Evolutionary conservation across 371 early-diverging fungal species (phyloP).

Genomic region (Rhizomucor pusillus): DNA sequence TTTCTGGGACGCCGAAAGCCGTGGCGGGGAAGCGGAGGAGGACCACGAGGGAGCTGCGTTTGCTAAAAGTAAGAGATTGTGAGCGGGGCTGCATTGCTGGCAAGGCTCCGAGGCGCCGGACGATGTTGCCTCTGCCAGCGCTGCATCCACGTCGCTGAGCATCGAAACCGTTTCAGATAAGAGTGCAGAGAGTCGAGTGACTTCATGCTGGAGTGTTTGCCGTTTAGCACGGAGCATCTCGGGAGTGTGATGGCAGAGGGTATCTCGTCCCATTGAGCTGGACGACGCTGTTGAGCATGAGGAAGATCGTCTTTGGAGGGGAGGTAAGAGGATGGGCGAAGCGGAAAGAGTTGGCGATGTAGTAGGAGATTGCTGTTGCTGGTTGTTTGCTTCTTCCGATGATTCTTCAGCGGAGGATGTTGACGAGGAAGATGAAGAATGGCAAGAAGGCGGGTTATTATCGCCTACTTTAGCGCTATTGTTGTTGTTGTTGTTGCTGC

Average conservation of each 20-base stretch:
- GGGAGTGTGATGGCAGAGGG: constrained; percentile 23
- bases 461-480: too few relatives aligned
- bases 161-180: constrained; percentile 51
- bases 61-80: too few relatives aligned
- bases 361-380: not conserved
- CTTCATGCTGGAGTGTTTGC: constrained; percentile 54
- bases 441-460: too few relatives aligned
- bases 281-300: too few relatives aligned
- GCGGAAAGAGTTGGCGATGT: not conserved
- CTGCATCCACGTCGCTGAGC: constrained; percentile 50
- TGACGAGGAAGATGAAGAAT: too few relatives aligned
- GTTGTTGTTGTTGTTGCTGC: not conserved
- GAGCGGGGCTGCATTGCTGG: too few relatives aligned
- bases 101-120: constrained; percentile 3
- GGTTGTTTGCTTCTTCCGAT: not conserved
- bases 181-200: constrained; percentile 47
- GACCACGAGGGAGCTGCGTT: too few relatives aligned
- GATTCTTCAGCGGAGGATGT: too few relatives aligned
- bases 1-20: not conserved
- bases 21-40: not conserved
- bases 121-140: constrained; percentile 19
- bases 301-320: too few relatives aligned
- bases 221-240: constrained; percentile 52
- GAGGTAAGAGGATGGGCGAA: too few relatives aligned
- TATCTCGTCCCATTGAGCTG: too few relatives aligned